phyloP scores from a whole-genome alignment of 1,139 yeast species.

The Hemisphaericaspora lyxosophila region DNA sequence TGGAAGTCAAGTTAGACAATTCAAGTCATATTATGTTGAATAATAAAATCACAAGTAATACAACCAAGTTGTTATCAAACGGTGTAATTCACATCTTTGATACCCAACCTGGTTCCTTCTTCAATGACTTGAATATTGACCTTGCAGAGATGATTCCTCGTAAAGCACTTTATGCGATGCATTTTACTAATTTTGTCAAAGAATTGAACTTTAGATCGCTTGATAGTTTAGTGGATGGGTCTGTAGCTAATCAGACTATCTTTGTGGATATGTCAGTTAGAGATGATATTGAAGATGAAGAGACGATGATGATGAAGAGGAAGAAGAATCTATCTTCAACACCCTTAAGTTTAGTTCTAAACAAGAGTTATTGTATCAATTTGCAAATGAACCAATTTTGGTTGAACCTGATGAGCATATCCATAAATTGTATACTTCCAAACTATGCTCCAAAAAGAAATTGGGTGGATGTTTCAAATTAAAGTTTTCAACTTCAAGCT shows the following conservation, averaged over 20 bases:
- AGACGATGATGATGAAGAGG: slow-evolving; percentile 4
- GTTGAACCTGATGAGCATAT: slow-evolving; percentile 9
- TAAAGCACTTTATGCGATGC: slow-evolving; percentile 71
- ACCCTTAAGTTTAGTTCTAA: slow-evolving; percentile 29
- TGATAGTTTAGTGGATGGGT: slow-evolving; percentile 55
- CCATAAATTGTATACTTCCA: slow-evolving; percentile 26
- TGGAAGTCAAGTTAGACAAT: slow-evolving; percentile 5
- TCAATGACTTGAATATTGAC: slow-evolving; percentile 28
- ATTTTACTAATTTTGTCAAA: slow-evolving; percentile 63
- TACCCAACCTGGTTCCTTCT: slow-evolving; percentile 26
- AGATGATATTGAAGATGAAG: slow-evolving; percentile 38
- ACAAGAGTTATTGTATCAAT: slow-evolving; percentile 62
- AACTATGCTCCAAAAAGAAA: slow-evolving; percentile 35
- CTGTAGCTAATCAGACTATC: slow-evolving; percentile 51
- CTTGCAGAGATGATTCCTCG: slow-evolving; percentile 58
- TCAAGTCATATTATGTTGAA: slow-evolving; percentile 14
- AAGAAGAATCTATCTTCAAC: not conserved
- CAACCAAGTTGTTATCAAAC: slow-evolving; percentile 52
- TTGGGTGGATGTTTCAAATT: slow-evolving; percentile 43
- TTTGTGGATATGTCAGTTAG: slow-evolving; percentile 48
- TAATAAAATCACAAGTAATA: slow-evolving; percentile 19
- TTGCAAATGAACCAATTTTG: slow-evolving; percentile 48
- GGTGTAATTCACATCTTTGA: slow-evolving; percentile 64
- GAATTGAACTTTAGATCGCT: slow-evolving; percentile 70
- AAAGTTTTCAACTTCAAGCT: slow-evolving; percentile 45